Conservation (phyloP, 257 asterid species). For the Capsicum chinense region DNA sequence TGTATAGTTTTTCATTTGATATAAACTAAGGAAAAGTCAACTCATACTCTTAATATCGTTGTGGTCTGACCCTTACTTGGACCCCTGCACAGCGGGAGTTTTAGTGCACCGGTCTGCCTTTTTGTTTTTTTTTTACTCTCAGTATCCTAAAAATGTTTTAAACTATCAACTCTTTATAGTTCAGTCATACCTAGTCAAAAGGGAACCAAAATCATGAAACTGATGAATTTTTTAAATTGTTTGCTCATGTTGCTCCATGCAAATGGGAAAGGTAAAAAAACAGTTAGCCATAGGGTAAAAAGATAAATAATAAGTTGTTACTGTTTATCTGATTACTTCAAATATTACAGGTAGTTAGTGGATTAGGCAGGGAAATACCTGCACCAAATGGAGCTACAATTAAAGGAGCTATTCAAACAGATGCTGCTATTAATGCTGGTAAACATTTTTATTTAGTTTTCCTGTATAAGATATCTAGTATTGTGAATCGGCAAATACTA, state of each 20-base stretch:
- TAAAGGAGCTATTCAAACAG: conserved; percentile 93
- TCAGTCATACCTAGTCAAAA: background rate
- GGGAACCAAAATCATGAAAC: background rate
- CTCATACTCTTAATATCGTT: background rate
- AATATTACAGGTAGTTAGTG: conserved; percentile 73
- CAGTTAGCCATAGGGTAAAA: background rate
- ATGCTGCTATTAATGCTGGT: conserved; percentile 95
- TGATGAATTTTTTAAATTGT: conserved; percentile 7
- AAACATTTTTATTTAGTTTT: conserved; percentile 19
- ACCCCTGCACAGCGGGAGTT: too few species aligned
- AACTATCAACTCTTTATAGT: background rate
- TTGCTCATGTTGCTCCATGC: conserved; percentile 10
- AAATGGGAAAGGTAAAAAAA: background rate
- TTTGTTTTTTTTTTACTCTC: background rate
- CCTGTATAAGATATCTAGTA: background rate
- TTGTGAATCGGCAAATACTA: too few species aligned
- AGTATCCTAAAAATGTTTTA: background rate
- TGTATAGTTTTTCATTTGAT: background rate
- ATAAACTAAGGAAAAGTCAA: background rate
- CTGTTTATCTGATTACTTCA: conserved; percentile 26
- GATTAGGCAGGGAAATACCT: conserved; percentile 93
- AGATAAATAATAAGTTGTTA: background rate
- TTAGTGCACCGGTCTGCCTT: too few species aligned
- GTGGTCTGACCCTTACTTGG: too few species aligned
- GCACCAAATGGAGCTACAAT: conserved; percentile 88